A percentile compares a stretch with the other conserved stretches of the same genome.
These are phyloP conservation scores for Monosporozyma servazzii DNA, from an alignment of 805 yeast species.

Conservation along the genomic window DNA sequence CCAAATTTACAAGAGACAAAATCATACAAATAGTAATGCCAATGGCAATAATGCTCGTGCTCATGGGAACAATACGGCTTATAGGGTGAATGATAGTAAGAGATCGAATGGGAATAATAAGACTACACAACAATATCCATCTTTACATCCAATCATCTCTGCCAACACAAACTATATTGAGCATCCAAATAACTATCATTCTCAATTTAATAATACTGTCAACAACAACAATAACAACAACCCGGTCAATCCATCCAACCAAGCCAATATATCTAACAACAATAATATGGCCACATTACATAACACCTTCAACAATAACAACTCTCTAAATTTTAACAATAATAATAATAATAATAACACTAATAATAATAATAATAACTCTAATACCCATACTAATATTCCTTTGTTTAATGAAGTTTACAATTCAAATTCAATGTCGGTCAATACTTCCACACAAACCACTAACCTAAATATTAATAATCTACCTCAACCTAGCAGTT, in stretches of 20 bases:
- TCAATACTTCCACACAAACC: background rate
- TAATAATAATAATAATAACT: background rate
- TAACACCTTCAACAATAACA: background rate
- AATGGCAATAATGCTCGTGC: slow-evolving; percentile 13
- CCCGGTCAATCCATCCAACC: background rate
- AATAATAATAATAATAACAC: slow-evolving; percentile 1
- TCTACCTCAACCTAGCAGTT: background rate
- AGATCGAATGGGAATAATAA: background rate
- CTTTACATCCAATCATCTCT: slow-evolving; percentile 28
- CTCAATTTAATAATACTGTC: background rate
- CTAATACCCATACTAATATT: background rate
- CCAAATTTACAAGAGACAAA: slow-evolving; percentile 33
- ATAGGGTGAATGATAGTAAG: background rate
- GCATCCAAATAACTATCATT: background rate
- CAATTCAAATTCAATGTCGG: background rate
- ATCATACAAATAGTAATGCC: slow-evolving; percentile 26
- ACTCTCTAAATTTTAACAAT: background rate
- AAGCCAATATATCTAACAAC: background rate
- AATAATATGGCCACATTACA: background rate
- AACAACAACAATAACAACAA: background rate
- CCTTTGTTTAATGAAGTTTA: background rate
- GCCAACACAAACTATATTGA: slow-evolving; percentile 25
- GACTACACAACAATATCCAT: slow-evolving; percentile 13
- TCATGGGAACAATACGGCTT: slow-evolving; percentile 7
- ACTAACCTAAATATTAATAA: background rate